Evolutionary conservation across 2,329 filamentous ascomycete genomes (phyloP).

Genomic region (Emmonsiellopsis sp.): DNA sequence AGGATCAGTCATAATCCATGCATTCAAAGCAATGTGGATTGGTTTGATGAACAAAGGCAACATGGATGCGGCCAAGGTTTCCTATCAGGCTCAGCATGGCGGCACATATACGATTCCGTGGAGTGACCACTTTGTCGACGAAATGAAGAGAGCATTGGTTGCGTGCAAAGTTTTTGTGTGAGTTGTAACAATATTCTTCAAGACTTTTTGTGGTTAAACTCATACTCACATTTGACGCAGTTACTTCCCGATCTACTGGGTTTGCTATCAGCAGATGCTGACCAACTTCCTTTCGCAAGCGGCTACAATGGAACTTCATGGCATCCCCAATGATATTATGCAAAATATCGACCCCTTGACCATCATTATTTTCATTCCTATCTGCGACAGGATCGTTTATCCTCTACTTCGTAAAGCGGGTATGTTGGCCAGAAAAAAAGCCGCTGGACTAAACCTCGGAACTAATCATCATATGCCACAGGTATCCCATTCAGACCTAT

Average conservation of each 20-base stretch:
- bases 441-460: no score
- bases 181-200: not conserved
- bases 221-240: conserved; percentile 2
- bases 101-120: conserved; percentile 42
- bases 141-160: conserved; percentile 55
- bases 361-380: conserved; percentile 65
- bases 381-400: conserved; percentile 60
- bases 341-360: conserved; percentile 68
- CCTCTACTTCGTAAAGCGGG: conserved; percentile 52
- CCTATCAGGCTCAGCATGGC: conserved; percentile 48
- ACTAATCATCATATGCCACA: not conserved
- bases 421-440: conserved; percentile 1
- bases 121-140: conserved; percentile 63
- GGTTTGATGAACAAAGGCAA: conserved; percentile 47
- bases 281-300: conserved; percentile 60
- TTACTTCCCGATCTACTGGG: conserved; percentile 57
- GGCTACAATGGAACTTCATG: conserved; percentile 52
- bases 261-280: conserved; percentile 59
- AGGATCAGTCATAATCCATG: conserved; percentile 56
- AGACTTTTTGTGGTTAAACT: not conserved
- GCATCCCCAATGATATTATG: conserved; percentile 68
- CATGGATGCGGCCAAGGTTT: conserved; percentile 57
- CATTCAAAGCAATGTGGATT: conserved; percentile 48
- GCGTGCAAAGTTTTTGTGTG: conserved; percentile 67
- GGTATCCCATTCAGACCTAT: conserved; percentile 63